Conservation (phyloP, 208 protist genomes). For the Kentomonas sorsogonicus region DNA sequence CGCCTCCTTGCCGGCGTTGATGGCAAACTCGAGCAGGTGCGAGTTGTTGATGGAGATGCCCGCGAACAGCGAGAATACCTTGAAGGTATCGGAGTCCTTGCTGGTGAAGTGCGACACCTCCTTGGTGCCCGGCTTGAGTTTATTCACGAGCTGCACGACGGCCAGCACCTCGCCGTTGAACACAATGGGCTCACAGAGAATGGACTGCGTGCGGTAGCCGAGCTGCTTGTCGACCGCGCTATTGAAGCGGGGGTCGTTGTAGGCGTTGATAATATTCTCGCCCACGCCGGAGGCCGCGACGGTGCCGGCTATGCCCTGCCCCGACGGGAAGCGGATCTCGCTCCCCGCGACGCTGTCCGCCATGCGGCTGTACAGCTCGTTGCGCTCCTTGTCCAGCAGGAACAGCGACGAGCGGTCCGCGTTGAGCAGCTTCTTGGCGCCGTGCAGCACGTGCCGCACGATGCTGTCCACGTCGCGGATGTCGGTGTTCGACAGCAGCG, state of each 20-base stretch:
- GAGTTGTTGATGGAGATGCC: constrained; percentile 62
- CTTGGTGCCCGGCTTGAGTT: constrained; percentile 22
- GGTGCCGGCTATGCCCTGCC: constrained; percentile 66
- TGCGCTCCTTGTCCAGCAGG: constrained; percentile 71
- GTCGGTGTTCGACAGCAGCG: constrained; percentile 59
- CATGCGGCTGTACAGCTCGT: constrained; percentile 65
- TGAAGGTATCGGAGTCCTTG: constrained; percentile 49
- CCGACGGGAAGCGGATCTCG: constrained; percentile 65
- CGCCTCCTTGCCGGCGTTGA: constrained; percentile 44
- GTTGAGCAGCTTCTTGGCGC: constrained; percentile 62
- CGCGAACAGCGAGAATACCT: constrained; percentile 49
- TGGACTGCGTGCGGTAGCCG: constrained; percentile 67
- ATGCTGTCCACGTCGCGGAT: constrained; percentile 66
- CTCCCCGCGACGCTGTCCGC: constrained; percentile 49
- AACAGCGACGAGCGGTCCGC: constrained; percentile 66
- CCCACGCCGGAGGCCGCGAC: constrained; percentile 51
- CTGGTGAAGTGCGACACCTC: constrained; percentile 25
- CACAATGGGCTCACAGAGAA: constrained; percentile 57
- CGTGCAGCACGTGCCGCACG: constrained; percentile 52
- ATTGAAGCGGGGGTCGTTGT: constrained; percentile 70
- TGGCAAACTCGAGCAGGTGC: constrained; percentile 47
- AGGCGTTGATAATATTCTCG: constrained; percentile 69
- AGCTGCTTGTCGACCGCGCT: constrained; percentile 66
- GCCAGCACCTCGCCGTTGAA: constrained; percentile 66
- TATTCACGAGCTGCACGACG: constrained; percentile 59